Evolutionary conservation across 768 basidiomycete species (phyloP).

Genomic region (Lentinula edodes): DNA sequence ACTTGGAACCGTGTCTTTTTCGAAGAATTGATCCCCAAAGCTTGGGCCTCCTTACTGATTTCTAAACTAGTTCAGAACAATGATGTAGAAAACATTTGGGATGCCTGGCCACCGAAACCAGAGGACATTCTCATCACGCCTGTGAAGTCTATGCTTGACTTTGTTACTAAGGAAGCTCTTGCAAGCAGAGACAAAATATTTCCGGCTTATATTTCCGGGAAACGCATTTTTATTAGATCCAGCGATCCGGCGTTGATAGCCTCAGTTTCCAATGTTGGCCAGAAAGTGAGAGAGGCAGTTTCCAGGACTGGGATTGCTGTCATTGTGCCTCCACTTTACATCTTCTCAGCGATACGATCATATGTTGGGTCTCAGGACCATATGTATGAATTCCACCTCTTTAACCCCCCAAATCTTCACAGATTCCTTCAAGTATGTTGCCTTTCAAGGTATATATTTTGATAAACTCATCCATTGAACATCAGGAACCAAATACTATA

Average conservation of each 20-base stretch:
- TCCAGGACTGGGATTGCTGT: background rate
- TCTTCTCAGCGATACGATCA: background rate
- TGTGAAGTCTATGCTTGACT: constrained; percentile 8
- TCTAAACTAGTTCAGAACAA: constrained; percentile 8
- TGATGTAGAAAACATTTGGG: constrained; percentile 14
- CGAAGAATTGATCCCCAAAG: constrained; percentile 13
- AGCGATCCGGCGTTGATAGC: constrained; percentile 7
- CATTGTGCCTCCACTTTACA: background rate
- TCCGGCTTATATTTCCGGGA: background rate
- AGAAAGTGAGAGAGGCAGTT: background rate
- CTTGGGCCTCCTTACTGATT: constrained; percentile 11
- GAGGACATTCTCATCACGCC: background rate
- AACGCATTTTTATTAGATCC: constrained; percentile 5
- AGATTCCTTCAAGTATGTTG: background rate
- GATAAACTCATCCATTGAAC: too few relatives aligned
- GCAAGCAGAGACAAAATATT: background rate
- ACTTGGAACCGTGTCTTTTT: constrained; percentile 17
- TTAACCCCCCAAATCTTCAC: background rate
- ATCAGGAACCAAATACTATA: background rate
- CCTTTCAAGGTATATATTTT: too few relatives aligned
- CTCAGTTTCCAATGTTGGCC: background rate
- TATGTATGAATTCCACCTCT: background rate
- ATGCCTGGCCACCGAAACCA: constrained; percentile 14
- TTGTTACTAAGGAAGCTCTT: background rate
- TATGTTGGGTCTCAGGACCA: background rate